Evolutionary conservation across 345 rosid genomes (phyloP), one percentile per base, ranked within the genome.

Genomic region (Erucastrum elatum): DNA sequence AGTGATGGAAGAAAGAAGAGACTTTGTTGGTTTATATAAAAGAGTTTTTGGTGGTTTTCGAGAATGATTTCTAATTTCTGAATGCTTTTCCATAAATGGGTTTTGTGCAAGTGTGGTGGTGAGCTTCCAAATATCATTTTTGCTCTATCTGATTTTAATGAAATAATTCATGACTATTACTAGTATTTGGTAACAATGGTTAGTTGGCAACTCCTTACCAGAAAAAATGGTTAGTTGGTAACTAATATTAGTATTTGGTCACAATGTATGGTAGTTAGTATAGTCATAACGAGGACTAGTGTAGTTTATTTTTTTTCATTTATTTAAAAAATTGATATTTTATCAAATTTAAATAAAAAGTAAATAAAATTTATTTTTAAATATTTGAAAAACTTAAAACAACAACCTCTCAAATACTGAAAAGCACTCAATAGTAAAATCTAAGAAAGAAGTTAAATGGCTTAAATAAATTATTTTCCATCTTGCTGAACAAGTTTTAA

Each of bases 81-180:
- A 34, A 46, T 8, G 68, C 29, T 46, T 69, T 29, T 15, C 33
- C 11, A 59, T n/a, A 64, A 61, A 70, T 71, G 71, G 44, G 2
- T 27, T 56, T 71, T 71, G 29, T 29, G 81, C 62, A 39, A 78
- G 72, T 71, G 81, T 64, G 71, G 81, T 77, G 76, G 81, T 77
- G 70, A 44, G 70, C 21, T 69, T 62, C 64, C 70, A 61, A 69
- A 31, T 12, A 27, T 29, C 53, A 51, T 15, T 74, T 51, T 64
- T 5, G 21, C 3, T 49, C 8, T 49, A 9, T 72, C 12, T 61
- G 31, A 39, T 5, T 27, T 29, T 3, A 9, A 31, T 21, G 34
- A 51, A 15, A 55, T 27, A 25, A 21, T 64, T 74, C 30, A 17
- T 64, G 31, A 74, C 51, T 46, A 30, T 7, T 11, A 41, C 5